Base-by-base conservation (phyloP, 208 protist species). In the Sergeia podlipaevii region DNA sequence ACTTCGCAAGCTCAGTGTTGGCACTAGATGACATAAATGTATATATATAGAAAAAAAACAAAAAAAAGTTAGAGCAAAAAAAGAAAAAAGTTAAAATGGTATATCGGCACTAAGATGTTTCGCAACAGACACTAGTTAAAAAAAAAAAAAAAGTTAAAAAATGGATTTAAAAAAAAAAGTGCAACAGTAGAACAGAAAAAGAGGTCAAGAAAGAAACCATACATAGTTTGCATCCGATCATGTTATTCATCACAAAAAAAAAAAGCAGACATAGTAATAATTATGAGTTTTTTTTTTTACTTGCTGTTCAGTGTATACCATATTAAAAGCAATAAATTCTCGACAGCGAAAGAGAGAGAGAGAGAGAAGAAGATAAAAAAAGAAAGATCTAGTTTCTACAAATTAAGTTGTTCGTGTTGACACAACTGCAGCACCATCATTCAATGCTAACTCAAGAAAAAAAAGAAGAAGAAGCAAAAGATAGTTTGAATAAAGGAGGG, bases 1-100 rank as follows among this genome's bases (percentile, higher is more conserved):
- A 70, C 15, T 43, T 61, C 15, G 61, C 65, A 13, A 91, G 41
- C 0, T 56, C 50, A 38, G 13, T n/a, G 4, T 13, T 11, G 23
- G 15, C 28, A 21, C 21, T 26, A 39, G 3, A 34, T 18, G 5
- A 6, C 3, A 27, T 7, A 5, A 6, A 30, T 17, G 32, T 4
- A 7, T 30, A 27, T 24, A 33, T 53, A 3, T 39, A 24, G 47
- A 15, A 13, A 30, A 43, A 13, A 44, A 38, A 45, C 21, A 49
- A 48, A 59, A 61, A 26, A 52, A 30, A 60, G n/a, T 41, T 21
- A 15, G 45, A 6, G 45, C 20, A 29, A 17, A 43, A 30, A 51
- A 48, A 60, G 15, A 61, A 73, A 60, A 61, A 11, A 4, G 4
- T 2, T 4, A 2, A 43, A 43, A 21, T 38, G 21, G 21, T n/a